phyloP scores from a whole-genome alignment of 345 rosid genomes.

The Hirschfeldia incana region DNA sequence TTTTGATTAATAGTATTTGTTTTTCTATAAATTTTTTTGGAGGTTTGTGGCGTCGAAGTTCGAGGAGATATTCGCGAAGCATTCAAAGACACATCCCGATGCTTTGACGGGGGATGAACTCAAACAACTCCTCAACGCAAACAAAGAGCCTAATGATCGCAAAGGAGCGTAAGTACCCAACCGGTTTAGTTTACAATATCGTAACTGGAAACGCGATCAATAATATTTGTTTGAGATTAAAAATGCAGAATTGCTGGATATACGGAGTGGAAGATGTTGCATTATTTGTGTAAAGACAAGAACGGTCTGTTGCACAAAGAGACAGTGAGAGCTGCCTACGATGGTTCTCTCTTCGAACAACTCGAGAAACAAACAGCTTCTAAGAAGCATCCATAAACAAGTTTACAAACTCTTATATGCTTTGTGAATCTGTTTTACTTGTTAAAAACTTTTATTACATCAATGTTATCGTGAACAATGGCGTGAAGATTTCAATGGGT shows the following conservation, averaged over 20 bases:
- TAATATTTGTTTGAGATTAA: background rate
- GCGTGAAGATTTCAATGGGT: background rate
- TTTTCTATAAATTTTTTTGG: background rate
- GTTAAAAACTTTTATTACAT: background rate
- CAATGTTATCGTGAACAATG: background rate
- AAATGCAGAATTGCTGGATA: constrained; percentile 54
- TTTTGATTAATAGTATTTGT: background rate
- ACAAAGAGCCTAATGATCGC: constrained; percentile 59
- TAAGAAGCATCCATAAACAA: constrained; percentile 42
- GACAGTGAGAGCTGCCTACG: constrained; percentile 62
- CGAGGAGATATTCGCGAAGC: constrained; percentile 67
- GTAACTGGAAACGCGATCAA: background rate
- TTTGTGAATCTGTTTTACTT: background rate
- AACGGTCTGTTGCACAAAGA: constrained; percentile 68
- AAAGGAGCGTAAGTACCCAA: constrained; percentile 50
- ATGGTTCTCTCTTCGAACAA: constrained; percentile 70
- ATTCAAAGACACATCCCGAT: constrained; percentile 45
- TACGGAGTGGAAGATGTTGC: constrained; percentile 69
- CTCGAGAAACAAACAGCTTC: constrained; percentile 60
- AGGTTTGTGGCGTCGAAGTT: constrained; percentile 73
- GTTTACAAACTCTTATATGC: background rate
- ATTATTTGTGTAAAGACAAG: constrained; percentile 63
- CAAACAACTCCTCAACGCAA: constrained; percentile 48
- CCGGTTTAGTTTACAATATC: background rate
- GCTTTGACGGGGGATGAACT: constrained; percentile 59